Conservation (phyloP, 2,329 filamentous ascomycete species). For the Epichloe amarillans region DNA sequence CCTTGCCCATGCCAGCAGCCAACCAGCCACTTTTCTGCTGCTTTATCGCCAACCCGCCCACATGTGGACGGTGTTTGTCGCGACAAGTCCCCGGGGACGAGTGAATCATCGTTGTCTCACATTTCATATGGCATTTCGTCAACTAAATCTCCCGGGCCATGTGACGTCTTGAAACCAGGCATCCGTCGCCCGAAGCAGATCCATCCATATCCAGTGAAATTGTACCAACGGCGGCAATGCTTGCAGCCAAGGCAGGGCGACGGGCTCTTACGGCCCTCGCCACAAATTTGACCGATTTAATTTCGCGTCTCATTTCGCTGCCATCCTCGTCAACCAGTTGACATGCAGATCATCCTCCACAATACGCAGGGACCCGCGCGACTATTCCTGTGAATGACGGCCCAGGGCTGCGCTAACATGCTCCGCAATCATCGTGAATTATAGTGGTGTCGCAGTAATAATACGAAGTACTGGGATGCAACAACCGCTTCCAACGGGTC, state of each 20-base stretch:
- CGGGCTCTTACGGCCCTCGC: not conserved
- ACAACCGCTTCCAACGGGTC: not conserved
- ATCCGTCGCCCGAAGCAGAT: not conserved
- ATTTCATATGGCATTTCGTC: not conserved
- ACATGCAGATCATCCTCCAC: conserved; percentile 5
- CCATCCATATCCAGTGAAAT: not conserved
- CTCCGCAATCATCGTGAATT: not conserved
- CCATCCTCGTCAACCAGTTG: conserved; percentile 3
- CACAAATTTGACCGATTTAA: conserved; percentile 3
- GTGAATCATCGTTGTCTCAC: not conserved
- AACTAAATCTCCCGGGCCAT: conserved; percentile 1
- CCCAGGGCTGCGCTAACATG: not conserved
- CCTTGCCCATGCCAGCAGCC: too few relatives aligned
- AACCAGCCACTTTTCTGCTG: not conserved
- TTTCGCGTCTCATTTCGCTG: conserved; percentile 10
- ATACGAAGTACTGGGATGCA: not conserved
- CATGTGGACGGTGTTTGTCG: too few relatives aligned
- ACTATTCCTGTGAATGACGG: not conserved
- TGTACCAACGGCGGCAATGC: not conserved
- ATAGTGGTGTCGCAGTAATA: not conserved
- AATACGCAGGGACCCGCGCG: not conserved
- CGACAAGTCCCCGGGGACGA: not conserved
- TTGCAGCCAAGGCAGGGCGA: not conserved
- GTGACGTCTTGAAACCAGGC: not conserved
- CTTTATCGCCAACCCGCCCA: not conserved